Percentiles rank a stretch among this genome's conserved stretches.
These are phyloP conservation scores for rapeseed (Brassica napus) DNA, from an alignment of 345 rosid species.

Conservation along the genomic window DNA sequence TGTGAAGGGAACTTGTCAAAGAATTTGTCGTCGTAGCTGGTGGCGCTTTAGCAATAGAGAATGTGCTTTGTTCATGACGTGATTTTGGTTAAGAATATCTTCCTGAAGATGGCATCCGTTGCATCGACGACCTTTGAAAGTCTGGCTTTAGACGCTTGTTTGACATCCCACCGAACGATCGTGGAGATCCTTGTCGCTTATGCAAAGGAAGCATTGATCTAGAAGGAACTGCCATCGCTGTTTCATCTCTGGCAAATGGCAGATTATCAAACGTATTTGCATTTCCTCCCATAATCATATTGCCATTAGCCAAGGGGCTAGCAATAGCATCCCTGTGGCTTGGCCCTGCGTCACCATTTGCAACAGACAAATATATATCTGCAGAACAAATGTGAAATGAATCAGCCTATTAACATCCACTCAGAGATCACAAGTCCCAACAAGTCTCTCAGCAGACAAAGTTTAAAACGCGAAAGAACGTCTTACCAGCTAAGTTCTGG, in stretches of 20 bases:
- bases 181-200: slow-evolving; percentile 81
- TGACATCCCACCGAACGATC: slow-evolving; percentile 65
- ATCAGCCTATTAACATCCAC: not conserved
- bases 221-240: slow-evolving; percentile 57
- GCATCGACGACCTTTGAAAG: slow-evolving; percentile 43
- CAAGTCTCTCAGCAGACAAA: not conserved
- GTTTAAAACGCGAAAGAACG: slow-evolving; percentile 8
- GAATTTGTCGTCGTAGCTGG: slow-evolving; percentile 1
- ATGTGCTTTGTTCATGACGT: not conserved
- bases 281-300: slow-evolving; percentile 51
- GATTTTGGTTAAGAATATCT: slow-evolving; percentile 55
- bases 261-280: slow-evolving; percentile 51
- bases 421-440: too few relatives aligned
- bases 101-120: slow-evolving; percentile 71
- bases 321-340: slow-evolving; percentile 51
- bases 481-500: slow-evolving; percentile 72
- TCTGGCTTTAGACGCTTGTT: slow-evolving; percentile 65
- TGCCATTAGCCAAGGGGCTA: slow-evolving; percentile 54
- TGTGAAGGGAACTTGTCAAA: not conserved
- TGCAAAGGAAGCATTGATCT: slow-evolving; percentile 59
- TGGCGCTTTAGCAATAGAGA: not conserved
- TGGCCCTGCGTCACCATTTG: slow-evolving; percentile 58
- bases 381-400: slow-evolving; percentile 27
- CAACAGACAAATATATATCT: slow-evolving; percentile 60
- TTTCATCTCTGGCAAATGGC: slow-evolving; percentile 58